Base-by-base conservation (phyloP, 139 green algal genomes). In the Tetradesmus lagerheimii region DNA sequence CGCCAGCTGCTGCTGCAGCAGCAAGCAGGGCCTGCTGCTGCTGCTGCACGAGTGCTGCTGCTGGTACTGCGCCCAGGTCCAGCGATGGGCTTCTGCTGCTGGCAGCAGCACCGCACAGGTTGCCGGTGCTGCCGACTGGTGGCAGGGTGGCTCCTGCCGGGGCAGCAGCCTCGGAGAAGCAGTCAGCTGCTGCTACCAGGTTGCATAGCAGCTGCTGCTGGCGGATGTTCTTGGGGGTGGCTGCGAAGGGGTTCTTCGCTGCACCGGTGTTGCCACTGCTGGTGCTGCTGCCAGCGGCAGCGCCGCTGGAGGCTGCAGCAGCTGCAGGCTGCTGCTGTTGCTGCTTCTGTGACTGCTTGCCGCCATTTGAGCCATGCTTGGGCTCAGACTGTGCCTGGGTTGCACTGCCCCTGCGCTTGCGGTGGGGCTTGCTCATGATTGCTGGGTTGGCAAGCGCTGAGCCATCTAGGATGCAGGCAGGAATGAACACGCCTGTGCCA, bases 191-290 rank as follows among this genome's bases (percentile, higher is more conserved):
- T 66, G 83, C 83, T n/a, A 88, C 83, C 37, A 88, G 50, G 64
- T 88, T 88, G 83, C 64, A 80, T 25, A 88, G 83, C 62, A 88
- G 83, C 41, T 88, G 83, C 83, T 88, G 83, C 64, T 88, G 83
- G 38, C 83, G 37, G 38, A 88, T 88, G 83, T 80, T 80, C 57
- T 77, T 77, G 62, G 83, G 83, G 1, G 83, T 88, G 34, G 83
- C 83, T 41, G 83, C 62, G 43, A 88, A 88, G 39, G 83, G 83
- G 83, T 88, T 88, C 64, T 88, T 88, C 27, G 38, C 83, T n/a
- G 64, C 29, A 1, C 35, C 57, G 57, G 53, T 25, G 39, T 20
- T 53, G 82, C 35, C 27, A 8, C 27, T 35, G 47, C 23, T 66
- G 39, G 39, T 29, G 23, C 39, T 41, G 23, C 39, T 41, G 25